Percentiles rank a stretch among this genome's conserved stretches.
phyloP scores from a whole-genome alignment of 768 basidiomycete genomes.

The Daedaleopsis sinensis region DNA sequence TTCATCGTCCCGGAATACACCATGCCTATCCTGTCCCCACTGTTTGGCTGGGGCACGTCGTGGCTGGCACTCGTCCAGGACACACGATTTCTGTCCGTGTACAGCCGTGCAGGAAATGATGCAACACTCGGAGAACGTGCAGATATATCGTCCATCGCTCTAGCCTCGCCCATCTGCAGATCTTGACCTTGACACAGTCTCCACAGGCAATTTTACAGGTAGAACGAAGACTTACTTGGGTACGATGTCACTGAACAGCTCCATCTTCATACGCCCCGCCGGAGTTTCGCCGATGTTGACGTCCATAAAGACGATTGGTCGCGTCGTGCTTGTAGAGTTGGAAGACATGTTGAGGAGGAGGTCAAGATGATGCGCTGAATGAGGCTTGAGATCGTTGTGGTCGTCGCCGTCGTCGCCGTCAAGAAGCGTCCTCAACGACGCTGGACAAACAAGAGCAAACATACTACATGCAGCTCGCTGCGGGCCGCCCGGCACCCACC shows the following conservation, averaged over 20 bases:
- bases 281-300: constrained; percentile 96
- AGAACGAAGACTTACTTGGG: constrained; percentile 69
- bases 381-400: background rate
- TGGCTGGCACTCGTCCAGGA: too few species aligned
- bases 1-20: too few species aligned
- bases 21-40: too few species aligned
- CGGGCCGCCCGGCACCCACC: background rate
- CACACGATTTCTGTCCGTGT: too few species aligned
- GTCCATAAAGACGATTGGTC: constrained; percentile 98
- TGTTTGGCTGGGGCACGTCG: too few species aligned
- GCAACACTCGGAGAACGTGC: too few species aligned
- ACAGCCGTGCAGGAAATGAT: too few species aligned
- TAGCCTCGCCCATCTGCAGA: too few species aligned
- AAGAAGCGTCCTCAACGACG: constrained; percentile 7
- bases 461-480: constrained; percentile 6
- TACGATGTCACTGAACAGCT: constrained; percentile 93
- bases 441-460: constrained; percentile 14
- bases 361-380: background rate
- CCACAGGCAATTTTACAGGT: background rate
- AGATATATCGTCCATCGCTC: too few species aligned
- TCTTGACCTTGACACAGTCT: background rate
- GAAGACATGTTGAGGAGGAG: constrained; percentile 41
- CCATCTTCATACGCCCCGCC: constrained; percentile 95
- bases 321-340: constrained; percentile 37
- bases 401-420: constrained; percentile 10